These are phyloP conservation scores for Pilobolus umbonatus DNA, from an alignment of 192 early-diverging fungal genomes.

Conservation along the genomic window DNA sequence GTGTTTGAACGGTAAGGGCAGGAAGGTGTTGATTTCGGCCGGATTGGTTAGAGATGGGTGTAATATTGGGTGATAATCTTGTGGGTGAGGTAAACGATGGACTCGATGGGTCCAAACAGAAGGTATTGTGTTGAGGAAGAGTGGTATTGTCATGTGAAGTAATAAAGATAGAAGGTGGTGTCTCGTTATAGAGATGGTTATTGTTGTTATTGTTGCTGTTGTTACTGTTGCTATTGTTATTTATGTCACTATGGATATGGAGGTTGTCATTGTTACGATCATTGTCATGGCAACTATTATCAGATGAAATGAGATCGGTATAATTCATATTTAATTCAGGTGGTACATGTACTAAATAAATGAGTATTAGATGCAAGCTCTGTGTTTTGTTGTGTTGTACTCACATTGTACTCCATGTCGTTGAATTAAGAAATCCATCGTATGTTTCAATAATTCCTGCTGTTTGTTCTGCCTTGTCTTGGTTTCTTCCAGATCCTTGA, in stretches of 20 bases:
- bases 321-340: background rate
- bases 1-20: conserved; percentile 33
- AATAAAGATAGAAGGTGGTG: conserved; percentile 47
- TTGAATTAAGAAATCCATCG: conserved; percentile 52
- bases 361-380: background rate
- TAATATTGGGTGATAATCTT: too few relatives aligned
- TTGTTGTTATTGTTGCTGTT: conserved; percentile 1
- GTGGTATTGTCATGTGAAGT: conserved; percentile 49
- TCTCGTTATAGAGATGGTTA: background rate
- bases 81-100: too few relatives aligned
- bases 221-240: background rate
- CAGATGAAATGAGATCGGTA: too few relatives aligned
- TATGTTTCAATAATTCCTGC: conserved; percentile 60
- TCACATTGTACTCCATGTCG: background rate
- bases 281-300: background rate
- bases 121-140: too few relatives aligned
- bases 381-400: background rate
- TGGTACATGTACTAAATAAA: conserved; percentile 5
- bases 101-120: too few relatives aligned
- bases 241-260: background rate
- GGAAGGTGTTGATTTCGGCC: conserved; percentile 23
- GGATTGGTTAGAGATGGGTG: too few relatives aligned
- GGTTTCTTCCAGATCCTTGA: conserved; percentile 67
- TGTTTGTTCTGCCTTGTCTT: conserved; percentile 61
- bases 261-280: background rate